These are phyloP conservation scores for Magnusiomyces suaveolens DNA, from an alignment of 1,139 yeast species.

Conservation along the genomic window DNA sequence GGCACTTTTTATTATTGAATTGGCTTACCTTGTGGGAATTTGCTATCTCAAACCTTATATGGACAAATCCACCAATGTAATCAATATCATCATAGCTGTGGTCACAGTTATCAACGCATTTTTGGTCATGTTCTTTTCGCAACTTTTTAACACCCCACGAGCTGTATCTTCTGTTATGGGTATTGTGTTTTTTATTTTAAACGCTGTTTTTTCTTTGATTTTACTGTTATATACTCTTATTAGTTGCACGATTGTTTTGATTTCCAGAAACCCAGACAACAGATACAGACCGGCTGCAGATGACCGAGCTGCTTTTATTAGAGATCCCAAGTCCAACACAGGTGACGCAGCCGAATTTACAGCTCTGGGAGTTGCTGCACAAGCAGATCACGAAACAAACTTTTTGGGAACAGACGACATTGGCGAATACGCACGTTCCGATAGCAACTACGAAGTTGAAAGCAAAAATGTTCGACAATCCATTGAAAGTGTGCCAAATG, in stretches of 20 bases:
- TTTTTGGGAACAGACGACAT: neutral
- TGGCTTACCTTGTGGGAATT: slow-evolving; percentile 52
- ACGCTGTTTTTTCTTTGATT: slow-evolving; percentile 81
- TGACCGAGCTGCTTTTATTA: slow-evolving; percentile 85
- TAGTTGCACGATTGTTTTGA: slow-evolving; percentile 69
- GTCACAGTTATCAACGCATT: slow-evolving; percentile 72
- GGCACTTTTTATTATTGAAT: slow-evolving; percentile 66
- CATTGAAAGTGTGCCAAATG: neutral
- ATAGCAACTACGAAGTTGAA: neutral
- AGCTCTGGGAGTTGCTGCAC: slow-evolving; percentile 84
- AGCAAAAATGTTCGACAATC: neutral
- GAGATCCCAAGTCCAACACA: slow-evolving; percentile 33
- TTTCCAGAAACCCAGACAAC: slow-evolving; percentile 88
- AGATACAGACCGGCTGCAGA: slow-evolving; percentile 91
- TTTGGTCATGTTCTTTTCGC: slow-evolving; percentile 82
- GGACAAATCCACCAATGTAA: slow-evolving; percentile 86
- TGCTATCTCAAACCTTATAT: slow-evolving; percentile 76
- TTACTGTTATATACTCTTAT: slow-evolving; percentile 69
- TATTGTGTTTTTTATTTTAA: slow-evolving; percentile 72
- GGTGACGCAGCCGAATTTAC: slow-evolving; percentile 58
- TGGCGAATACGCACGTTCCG: neutral
- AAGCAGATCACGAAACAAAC: slow-evolving; percentile 38
- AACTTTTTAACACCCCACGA: slow-evolving; percentile 74
- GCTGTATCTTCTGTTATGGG: slow-evolving; percentile 91
- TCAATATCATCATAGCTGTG: slow-evolving; percentile 74